Evolutionary conservation across 2,329 filamentous ascomycete species (phyloP).

Genomic region (Arthrobotrys entomopaga): DNA sequence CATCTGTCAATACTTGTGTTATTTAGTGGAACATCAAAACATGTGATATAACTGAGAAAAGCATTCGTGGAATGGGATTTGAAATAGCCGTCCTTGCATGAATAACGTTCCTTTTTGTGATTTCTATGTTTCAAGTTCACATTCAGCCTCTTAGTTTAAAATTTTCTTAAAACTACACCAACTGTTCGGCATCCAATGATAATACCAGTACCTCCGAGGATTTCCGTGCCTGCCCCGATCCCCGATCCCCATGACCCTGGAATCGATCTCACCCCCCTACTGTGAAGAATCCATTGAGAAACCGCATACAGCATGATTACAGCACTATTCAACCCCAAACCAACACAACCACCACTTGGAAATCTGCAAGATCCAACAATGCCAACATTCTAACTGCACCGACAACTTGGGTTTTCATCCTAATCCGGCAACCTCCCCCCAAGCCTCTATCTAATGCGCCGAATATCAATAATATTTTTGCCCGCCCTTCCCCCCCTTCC

Average conservation of each 20-base stretch:
- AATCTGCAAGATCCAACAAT: slow-evolving; percentile 20
- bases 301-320: slow-evolving; percentile 14
- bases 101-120: background rate
- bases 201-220: no score
- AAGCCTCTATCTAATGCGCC: background rate
- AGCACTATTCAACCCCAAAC: slow-evolving; percentile 2
- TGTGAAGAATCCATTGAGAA: background rate
- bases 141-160: background rate
- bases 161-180: no score
- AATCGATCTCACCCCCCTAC: background rate
- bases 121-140: background rate
- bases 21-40: background rate
- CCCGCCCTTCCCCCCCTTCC: background rate
- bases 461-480: background rate
- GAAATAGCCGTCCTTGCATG: background rate
- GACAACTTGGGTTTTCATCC: slow-evolving; percentile 15
- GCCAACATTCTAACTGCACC: background rate
- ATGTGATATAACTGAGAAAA: slow-evolving; percentile 3
- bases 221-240: no score
- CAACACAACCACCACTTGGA: slow-evolving; percentile 11
- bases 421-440: slow-evolving; percentile 10
- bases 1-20: slow-evolving; percentile 4
- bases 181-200: no score
- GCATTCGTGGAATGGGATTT: background rate
- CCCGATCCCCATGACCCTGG: background rate